phyloP scores from a whole-genome alignment of 495 filamentous ascomycete species.

The Aspergillus cristatus region DNA sequence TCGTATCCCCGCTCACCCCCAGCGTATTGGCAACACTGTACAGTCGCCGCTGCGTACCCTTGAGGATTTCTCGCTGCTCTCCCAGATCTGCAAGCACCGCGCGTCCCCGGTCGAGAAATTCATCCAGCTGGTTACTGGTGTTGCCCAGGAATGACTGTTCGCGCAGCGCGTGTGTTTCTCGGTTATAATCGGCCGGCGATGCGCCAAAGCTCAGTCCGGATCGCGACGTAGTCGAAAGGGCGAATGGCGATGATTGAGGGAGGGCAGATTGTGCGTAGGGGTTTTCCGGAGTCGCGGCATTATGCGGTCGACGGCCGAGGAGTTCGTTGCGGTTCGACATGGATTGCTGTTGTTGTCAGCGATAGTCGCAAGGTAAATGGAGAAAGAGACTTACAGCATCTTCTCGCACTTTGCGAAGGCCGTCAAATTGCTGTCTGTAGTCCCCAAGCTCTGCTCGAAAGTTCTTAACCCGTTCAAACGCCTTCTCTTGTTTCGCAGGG shows the following conservation, averaged over 20 bases:
- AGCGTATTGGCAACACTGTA: constrained; percentile 92
- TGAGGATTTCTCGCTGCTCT: constrained; percentile 87
- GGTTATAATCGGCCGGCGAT: constrained; percentile 47
- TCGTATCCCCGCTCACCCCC: constrained; percentile 90
- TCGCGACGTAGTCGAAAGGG: constrained; percentile 22
- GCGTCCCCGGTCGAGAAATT: constrained; percentile 84
- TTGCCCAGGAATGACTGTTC: constrained; percentile 79
- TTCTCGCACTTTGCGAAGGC: constrained; percentile 63
- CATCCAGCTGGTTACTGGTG: constrained; percentile 77
- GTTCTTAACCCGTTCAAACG: constrained; percentile 70
- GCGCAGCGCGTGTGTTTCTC: constrained; percentile 77
- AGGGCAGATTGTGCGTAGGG: constrained; percentile 66
- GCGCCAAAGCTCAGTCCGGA: constrained; percentile 45
- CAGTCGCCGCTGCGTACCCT: constrained; percentile 80
- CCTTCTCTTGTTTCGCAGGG: constrained; percentile 81
- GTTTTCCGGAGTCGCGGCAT: constrained; percentile 85
- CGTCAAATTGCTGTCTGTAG: constrained; percentile 67
- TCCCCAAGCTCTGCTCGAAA: constrained; percentile 77
- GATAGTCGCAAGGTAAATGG: constrained; percentile 3
- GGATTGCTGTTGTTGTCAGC: constrained; percentile 39
- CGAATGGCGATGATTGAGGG: constrained; percentile 33
- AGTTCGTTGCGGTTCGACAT: constrained; percentile 73
- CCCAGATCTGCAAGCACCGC: constrained; percentile 83
- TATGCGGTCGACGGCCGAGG: constrained; percentile 80
- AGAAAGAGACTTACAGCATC: constrained; percentile 45